Conservation (phyloP, 768 basidiomycete species). For the Lactarius akahatsu region DNA sequence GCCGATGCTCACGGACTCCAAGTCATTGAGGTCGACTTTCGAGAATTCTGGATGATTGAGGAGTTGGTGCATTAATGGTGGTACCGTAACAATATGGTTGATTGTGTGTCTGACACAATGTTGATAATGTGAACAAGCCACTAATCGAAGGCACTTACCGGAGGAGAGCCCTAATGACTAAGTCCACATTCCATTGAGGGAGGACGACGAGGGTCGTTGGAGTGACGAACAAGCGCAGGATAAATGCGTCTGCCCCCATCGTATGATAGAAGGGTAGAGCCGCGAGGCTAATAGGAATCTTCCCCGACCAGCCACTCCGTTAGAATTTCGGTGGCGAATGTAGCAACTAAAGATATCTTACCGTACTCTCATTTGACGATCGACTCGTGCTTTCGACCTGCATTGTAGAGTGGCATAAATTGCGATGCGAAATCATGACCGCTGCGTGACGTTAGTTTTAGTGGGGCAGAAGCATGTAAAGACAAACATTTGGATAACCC, state of each 20-base stretch:
- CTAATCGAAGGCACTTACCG: slow-evolving; percentile 43
- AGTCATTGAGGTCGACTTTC: slow-evolving; percentile 10
- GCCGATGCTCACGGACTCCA: slow-evolving; percentile 6
- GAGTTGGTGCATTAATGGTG: slow-evolving; percentile 16
- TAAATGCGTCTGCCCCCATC: slow-evolving; percentile 54
- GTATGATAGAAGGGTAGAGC: slow-evolving; percentile 68
- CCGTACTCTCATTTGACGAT: slow-evolving; percentile 40
- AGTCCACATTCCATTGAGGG: slow-evolving; percentile 57
- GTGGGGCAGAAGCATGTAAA: not conserved
- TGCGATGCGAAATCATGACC: slow-evolving; percentile 70
- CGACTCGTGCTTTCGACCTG: slow-evolving; percentile 36
- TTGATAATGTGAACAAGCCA: slow-evolving; percentile 18
- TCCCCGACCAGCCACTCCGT: slow-evolving; percentile 45
- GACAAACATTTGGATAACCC: slow-evolving; percentile 66
- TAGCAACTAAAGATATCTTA: slow-evolving; percentile 32
- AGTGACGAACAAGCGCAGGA: slow-evolving; percentile 47
- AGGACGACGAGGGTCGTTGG: slow-evolving; percentile 54
- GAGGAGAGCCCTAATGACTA: slow-evolving; percentile 53
- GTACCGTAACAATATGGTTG: slow-evolving; percentile 5
- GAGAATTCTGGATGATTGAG: slow-evolving; percentile 16
- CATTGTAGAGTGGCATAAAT: slow-evolving; percentile 43
- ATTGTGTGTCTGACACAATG: slow-evolving; percentile 6
- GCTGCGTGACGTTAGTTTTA: slow-evolving; percentile 38
- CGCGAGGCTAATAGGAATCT: slow-evolving; percentile 49
- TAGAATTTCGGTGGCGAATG: not conserved